Evolutionary conservation across 108 stramenopile genomes (phyloP), one percentile per base, ranked within the genome.

Genomic region (Conticribra weissflogii): DNA sequence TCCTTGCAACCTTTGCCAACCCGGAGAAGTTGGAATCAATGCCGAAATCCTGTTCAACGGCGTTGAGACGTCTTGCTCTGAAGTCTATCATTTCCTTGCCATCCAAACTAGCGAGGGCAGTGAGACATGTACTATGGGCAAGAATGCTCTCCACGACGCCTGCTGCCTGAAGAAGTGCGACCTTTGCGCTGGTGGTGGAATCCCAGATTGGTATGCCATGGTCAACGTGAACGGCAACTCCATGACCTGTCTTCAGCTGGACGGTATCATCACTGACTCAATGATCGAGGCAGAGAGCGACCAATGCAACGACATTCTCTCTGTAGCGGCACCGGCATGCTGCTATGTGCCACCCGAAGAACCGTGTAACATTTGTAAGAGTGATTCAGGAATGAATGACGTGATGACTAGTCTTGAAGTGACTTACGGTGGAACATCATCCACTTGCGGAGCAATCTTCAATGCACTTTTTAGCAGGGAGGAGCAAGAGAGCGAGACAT

Each of bases 161-260:
- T 78, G 77, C 31, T 78, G 77, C 65, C 8, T 78, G 44, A 47
- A 71, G 34, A 78, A 78, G 49, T 78, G 77, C 36, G 77, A 78
- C 18, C 57, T 78, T 48, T 78, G 77, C 24, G 66, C 77, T 21
- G 59, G 70, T 36, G 77, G 77, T 29, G 77, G 77, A 8, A 78
- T 78, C 36, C 77, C 77, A 46, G 77, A 78, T 55, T 78, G 77
- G 77, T 78, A 78, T 59, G 59, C 69, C n/a, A 78, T 60, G 57
- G 77, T 78, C 31, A 71, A 66, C 29, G 53, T 78, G n/a, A 78
- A 78, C 34, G 77, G 77, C 9, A 78, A 78, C 30, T 48, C 77
- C 23, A 78, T 78, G 77, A 78, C 77, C 59, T 78, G 77, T 55
- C 64, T 78, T 60, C 70, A 78, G 24, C 65, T 78, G 49, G 77